phyloP scores from a whole-genome alignment of 75 land plant genomes.

The Pinus albicaulis region DNA sequence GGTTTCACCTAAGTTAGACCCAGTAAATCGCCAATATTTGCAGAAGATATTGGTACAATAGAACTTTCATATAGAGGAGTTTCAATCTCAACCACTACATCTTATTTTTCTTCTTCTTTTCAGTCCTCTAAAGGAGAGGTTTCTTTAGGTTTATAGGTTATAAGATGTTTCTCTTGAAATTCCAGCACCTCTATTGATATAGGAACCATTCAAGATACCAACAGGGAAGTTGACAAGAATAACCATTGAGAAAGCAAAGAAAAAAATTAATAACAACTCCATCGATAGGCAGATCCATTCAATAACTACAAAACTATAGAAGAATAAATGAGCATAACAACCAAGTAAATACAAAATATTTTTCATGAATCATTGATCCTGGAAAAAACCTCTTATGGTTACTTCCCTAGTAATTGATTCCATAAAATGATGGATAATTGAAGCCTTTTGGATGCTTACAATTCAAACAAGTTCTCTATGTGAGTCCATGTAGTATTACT shows the following conservation, averaged over 20 bases:
- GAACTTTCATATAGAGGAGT: slow-evolving; percentile 18
- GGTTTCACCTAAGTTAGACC: slow-evolving; percentile 48
- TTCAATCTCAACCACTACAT: slow-evolving; percentile 20
- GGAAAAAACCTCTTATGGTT: slow-evolving; percentile 93
- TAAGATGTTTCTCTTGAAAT: slow-evolving; percentile 24
- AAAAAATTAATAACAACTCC: slow-evolving; percentile 87
- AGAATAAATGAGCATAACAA: slow-evolving; percentile 78
- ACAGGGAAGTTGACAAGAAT: slow-evolving; percentile 84
- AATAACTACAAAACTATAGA: slow-evolving; percentile 80
- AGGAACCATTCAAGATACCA: no score
- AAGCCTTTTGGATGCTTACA: slow-evolving; percentile 89
- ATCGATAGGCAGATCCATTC: slow-evolving; percentile 98
- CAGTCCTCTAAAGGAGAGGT: slow-evolving; percentile 20
- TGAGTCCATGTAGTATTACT: slow-evolving; percentile 98
- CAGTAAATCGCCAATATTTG: slow-evolving; percentile 38
- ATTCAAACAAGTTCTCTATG: slow-evolving; percentile 90
- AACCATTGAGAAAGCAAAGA: slow-evolving; percentile 88
- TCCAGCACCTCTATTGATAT: no score
- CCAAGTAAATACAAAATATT: slow-evolving; percentile 83
- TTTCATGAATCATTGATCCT: slow-evolving; percentile 85
- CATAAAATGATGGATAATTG: slow-evolving; percentile 88
- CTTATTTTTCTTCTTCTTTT: slow-evolving; percentile 8
- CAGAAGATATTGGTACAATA: slow-evolving; percentile 19
- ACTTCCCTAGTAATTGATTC: slow-evolving; percentile 96
- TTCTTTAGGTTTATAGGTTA: slow-evolving; percentile 33